Conservation (phyloP, 352 stramenopile species). For the Pythium biforme region DNA sequence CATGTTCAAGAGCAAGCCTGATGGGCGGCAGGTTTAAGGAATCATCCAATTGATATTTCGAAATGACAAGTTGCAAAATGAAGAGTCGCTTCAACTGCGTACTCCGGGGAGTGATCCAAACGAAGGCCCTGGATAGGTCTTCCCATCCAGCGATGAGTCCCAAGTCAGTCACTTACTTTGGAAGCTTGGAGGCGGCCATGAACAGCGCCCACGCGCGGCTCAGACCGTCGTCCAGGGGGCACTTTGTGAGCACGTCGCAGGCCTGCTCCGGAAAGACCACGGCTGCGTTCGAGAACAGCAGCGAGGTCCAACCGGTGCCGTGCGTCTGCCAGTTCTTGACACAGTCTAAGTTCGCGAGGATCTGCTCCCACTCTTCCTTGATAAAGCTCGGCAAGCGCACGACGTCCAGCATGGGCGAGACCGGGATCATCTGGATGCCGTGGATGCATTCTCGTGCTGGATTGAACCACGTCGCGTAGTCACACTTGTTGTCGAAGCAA, state of each 20-base stretch:
- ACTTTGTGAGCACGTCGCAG: conserved; percentile 47
- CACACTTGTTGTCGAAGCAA: conserved; percentile 37
- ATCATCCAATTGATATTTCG: too few species aligned
- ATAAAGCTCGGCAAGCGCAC: conserved; percentile 56
- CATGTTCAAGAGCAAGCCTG: too few species aligned
- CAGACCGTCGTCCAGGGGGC: conserved; percentile 70
- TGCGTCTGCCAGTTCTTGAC: conserved; percentile 49
- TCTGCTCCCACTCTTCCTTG: conserved; percentile 58
- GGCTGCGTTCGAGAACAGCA: conserved; percentile 65
- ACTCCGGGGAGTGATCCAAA: too few species aligned
- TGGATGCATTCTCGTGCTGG: conserved; percentile 70
- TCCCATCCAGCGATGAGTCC: too few species aligned
- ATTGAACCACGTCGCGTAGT: conserved; percentile 78
- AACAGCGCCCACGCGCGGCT: conserved; percentile 72
- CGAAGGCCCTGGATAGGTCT: too few species aligned
- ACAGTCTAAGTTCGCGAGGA: conserved; percentile 49
- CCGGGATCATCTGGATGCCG: conserved; percentile 74
- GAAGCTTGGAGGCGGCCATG: conserved; percentile 40
- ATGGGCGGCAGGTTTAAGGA: too few species aligned
- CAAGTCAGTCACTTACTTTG: conserved; percentile 2
- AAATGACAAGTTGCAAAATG: too few species aligned
- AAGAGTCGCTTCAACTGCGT: too few species aligned
- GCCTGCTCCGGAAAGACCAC: conserved; percentile 52
- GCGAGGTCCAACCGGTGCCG: conserved; percentile 29
- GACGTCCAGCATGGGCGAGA: conserved; percentile 58